Base-by-base conservation (phyloP, 177 flowering plant genomes). In the Vitis hybrid region DNA sequence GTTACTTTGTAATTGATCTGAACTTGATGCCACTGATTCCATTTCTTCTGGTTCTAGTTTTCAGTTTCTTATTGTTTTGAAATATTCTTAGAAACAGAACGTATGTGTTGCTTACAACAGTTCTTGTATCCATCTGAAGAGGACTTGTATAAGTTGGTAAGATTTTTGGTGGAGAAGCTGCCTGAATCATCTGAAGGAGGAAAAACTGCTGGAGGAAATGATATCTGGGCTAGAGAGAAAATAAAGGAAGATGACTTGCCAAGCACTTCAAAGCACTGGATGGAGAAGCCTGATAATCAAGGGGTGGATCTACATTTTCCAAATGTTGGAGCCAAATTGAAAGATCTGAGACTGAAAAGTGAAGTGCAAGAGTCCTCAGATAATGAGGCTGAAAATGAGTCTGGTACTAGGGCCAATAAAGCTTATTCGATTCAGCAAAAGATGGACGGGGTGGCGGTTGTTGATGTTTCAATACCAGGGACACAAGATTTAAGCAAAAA, bases 41-140 rank as follows among this genome's bases (percentile, higher is more conserved):
- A 18, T 75, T 70, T 59, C 53, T 26, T 71, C 26, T 63, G 13
- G 10, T 73, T 70, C 56, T 62, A 20, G 56, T 53, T 71, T 6
- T 22, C 22, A 22, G 22, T 22, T 22, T 22, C 22, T 22, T 22
- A 22, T 22, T 22, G 48, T 74, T 73, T 60, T 80, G 68, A 76
- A 80, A 76, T 78, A 78, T 83, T 75, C 82, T 84, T 78, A 83
- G 67, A 83, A 71, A 80, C 82, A 82, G 86, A 83, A 71, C 71
- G 48, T 84, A 78, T 87, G 74, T 86, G 75, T 89, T 90, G 86
- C 87, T 87, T 86, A 70, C 77, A 85, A 86, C 92, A 91, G 98
- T 85, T 93, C 77, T 82, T 93, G 68, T 85, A 88, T 80, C 98
- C 94, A 69, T 87, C 94, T 66, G 91, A 91, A 79, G 98, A 89